Conservation (phyloP, 2,329 filamentous ascomycete genomes). For the Talaromyces sp. region DNA sequence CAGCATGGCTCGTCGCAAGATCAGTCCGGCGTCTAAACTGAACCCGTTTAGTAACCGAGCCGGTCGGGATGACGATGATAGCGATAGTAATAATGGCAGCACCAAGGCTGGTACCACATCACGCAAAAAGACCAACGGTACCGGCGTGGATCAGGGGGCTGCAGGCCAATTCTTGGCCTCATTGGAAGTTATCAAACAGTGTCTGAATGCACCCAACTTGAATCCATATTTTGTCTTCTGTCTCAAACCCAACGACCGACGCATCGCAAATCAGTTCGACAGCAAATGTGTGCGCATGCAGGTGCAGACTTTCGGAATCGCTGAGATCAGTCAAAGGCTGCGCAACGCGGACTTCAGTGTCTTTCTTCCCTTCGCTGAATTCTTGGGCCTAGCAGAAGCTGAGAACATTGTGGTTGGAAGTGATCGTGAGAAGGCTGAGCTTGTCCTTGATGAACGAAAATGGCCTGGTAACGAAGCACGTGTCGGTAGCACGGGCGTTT, state of each 20-base stretch:
- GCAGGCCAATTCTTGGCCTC: slow-evolving; percentile 89
- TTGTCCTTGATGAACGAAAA: slow-evolving; percentile 84
- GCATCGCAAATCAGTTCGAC: slow-evolving; percentile 98
- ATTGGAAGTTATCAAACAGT: slow-evolving; percentile 86
- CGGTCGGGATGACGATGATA: slow-evolving; percentile 44
- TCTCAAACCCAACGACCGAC: slow-evolving; percentile 91
- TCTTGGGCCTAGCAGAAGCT: slow-evolving; percentile 80
- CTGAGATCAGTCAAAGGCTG: slow-evolving; percentile 91
- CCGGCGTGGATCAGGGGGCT: slow-evolving; percentile 68
- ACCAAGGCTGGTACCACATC: slow-evolving; percentile 28
- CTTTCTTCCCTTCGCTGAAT: slow-evolving; percentile 94
- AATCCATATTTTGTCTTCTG: slow-evolving; percentile 98
- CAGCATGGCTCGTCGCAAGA: slow-evolving; percentile 83
- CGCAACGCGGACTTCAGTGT: slow-evolving; percentile 92
- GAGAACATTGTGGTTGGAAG: slow-evolving; percentile 86
- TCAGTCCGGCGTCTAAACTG: slow-evolving; percentile 53
- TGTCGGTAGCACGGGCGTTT: slow-evolving; percentile 88
- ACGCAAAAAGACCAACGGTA: slow-evolving; percentile 41
- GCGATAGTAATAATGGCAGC: slow-evolving; percentile 36
- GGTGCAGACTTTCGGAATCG: slow-evolving; percentile 91
- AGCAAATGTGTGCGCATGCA: slow-evolving; percentile 97
- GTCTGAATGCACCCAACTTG: slow-evolving; percentile 74
- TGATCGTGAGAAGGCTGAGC: slow-evolving; percentile 86
- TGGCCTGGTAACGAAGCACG: slow-evolving; percentile 92
- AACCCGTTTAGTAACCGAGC: slow-evolving; percentile 29